phyloP scores from a whole-genome alignment of 2,329 filamentous ascomycete species.

The Fusarium foetens region DNA sequence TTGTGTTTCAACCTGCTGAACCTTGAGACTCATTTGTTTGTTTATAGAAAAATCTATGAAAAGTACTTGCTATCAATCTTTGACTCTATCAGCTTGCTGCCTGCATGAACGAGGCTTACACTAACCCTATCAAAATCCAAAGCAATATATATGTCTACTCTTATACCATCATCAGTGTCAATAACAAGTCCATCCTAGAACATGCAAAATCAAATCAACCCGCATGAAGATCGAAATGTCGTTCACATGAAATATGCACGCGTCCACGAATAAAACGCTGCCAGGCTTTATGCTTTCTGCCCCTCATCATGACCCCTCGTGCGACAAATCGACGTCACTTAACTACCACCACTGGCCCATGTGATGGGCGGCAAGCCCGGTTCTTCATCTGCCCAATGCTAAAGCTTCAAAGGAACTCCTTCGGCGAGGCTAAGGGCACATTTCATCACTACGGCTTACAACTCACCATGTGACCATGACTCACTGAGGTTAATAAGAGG shows the following conservation, averaged over 20 bases:
- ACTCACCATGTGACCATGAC: background rate
- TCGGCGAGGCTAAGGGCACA: background rate
- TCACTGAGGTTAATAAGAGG: background rate
- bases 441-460: background rate
- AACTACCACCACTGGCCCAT: constrained; percentile 22
- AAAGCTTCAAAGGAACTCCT: constrained; percentile 11
- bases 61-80: background rate
- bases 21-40: background rate
- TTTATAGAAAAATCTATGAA: background rate
- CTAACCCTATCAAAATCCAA: background rate
- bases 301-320: constrained; percentile 19
- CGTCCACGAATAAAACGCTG: constrained; percentile 3
- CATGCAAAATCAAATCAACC: constrained; percentile 6
- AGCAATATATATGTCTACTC: background rate
- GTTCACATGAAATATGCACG: constrained; percentile 1
- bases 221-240: background rate
- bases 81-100: background rate
- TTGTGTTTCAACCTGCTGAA: background rate
- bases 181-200: background rate
- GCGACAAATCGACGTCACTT: constrained; percentile 34
- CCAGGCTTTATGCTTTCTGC: constrained; percentile 5
- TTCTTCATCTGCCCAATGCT: constrained; percentile 12
- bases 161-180: background rate
- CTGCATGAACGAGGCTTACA: background rate
- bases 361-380: constrained; percentile 39